phyloP scores from a whole-genome alignment of 2,329 filamentous ascomycete genomes.

The Apiospora arundinis region DNA sequence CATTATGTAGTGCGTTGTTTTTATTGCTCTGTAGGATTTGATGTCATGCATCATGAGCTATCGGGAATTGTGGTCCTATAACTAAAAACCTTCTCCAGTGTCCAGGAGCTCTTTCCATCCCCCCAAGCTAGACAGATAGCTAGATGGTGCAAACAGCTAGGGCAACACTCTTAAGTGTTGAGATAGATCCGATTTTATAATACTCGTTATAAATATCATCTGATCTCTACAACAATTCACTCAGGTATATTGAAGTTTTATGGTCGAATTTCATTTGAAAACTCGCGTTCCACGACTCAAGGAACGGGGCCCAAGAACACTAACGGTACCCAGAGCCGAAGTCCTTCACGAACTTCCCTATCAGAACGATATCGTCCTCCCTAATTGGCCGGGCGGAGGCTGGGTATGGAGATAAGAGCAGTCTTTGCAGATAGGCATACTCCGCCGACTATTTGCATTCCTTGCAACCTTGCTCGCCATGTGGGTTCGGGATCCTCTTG shows the following conservation, averaged over 20 bases:
- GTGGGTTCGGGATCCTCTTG: conserved; percentile 1
- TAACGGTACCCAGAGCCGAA: neutral
- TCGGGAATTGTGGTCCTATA: neutral
- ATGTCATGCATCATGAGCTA: neutral
- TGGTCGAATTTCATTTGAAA: neutral
- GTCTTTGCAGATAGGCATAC: neutral
- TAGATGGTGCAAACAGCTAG: no score
- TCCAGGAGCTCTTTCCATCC: no score
- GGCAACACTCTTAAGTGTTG: neutral
- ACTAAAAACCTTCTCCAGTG: no score
- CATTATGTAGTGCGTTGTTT: neutral
- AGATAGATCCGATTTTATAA: neutral
- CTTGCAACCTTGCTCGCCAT: conserved; percentile 7
- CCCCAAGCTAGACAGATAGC: no score
- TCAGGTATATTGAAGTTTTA: neutral
- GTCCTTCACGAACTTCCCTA: neutral
- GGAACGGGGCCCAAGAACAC: neutral
- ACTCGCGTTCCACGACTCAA: neutral
- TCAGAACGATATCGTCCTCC: neutral
- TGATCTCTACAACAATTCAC: neutral
- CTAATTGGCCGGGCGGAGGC: conserved; percentile 1
- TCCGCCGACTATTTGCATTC: conserved; percentile 4
- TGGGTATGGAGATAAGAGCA: neutral
- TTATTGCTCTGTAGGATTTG: neutral
- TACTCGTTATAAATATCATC: neutral